phyloP scores from a whole-genome alignment of 768 basidiomycete genomes.

The Thelephora aurantiotincta region DNA sequence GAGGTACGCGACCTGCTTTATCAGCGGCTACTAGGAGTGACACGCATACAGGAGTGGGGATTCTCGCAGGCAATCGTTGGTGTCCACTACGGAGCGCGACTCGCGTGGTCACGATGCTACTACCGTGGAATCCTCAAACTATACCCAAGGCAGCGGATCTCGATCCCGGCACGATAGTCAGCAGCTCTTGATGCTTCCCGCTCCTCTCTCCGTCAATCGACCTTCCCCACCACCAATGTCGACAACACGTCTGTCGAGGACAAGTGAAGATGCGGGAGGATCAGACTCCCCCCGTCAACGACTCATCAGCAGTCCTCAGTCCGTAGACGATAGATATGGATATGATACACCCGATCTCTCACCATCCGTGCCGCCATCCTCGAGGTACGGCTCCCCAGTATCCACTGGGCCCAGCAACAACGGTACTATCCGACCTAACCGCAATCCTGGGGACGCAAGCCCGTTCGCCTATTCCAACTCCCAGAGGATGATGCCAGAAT shows the following conservation, averaged over 20 bases:
- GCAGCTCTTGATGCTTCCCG: constrained; percentile 58
- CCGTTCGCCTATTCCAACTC: constrained; percentile 42
- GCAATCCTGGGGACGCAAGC: constrained; percentile 35
- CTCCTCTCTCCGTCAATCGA: constrained; percentile 53
- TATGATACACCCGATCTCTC: background rate
- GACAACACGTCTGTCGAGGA: constrained; percentile 30
- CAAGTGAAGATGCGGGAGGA: constrained; percentile 26
- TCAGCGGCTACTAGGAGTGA: constrained; percentile 4
- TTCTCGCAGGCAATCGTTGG: constrained; percentile 56
- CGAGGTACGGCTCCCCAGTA: constrained; percentile 10
- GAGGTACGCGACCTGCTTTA: constrained; percentile 33
- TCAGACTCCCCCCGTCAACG: constrained; percentile 31
- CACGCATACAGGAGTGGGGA: constrained; percentile 9
- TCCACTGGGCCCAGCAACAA: constrained; percentile 20
- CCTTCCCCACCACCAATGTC: constrained; percentile 23
- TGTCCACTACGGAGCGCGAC: constrained; percentile 62
- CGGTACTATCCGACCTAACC: constrained; percentile 25
- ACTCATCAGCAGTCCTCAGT: constrained; percentile 21
- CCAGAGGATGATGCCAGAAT: constrained; percentile 20
- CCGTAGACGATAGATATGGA: constrained; percentile 17
- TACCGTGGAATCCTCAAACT: constrained; percentile 44
- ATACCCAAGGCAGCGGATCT: constrained; percentile 14
- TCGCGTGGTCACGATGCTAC: constrained; percentile 40
- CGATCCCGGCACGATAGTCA: constrained; percentile 58
- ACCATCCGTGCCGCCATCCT: constrained; percentile 4